phyloP scores from a whole-genome alignment of 176 grass and related monocot genomes.

The Oryza longistaminata region DNA sequence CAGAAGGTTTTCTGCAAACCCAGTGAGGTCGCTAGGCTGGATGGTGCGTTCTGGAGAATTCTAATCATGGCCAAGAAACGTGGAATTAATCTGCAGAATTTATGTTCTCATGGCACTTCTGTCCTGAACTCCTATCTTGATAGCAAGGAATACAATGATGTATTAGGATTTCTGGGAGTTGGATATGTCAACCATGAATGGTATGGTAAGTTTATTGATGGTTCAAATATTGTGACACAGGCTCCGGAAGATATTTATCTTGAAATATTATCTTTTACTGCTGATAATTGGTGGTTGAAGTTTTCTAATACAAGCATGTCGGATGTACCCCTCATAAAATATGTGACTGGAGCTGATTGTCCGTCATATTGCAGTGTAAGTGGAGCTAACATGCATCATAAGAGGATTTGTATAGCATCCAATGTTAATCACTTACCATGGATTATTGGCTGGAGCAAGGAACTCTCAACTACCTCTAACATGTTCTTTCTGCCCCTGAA shows the following conservation, averaged over 20 bases:
- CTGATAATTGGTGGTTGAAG: constrained; percentile 31
- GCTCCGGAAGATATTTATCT: constrained; percentile 55
- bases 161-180: constrained; percentile 54
- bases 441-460: constrained; percentile 59
- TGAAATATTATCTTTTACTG: constrained; percentile 53
- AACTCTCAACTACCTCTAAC: constrained; percentile 44
- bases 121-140: constrained; percentile 64
- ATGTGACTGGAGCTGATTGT: constrained; percentile 35
- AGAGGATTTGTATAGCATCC: constrained; percentile 53
- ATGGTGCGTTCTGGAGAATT: constrained; percentile 54
- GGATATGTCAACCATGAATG: constrained; percentile 36
- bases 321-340: constrained; percentile 56
- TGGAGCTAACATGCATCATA: background rate
- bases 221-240: constrained; percentile 53
- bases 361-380: constrained; percentile 46
- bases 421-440: constrained; percentile 35
- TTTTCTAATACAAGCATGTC: constrained; percentile 41
- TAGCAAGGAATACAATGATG: constrained; percentile 30
- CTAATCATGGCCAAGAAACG: constrained; percentile 40
- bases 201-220: constrained; percentile 68
- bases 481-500: constrained; percentile 36
- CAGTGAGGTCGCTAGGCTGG: constrained; percentile 39
- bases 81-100: constrained; percentile 39
- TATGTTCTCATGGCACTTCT: constrained; percentile 55
- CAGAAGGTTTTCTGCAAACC: constrained; percentile 75